Percentiles rank a stretch among this genome's conserved stretches.
Evolutionary conservation across 768 basidiomycete species (phyloP).

Genomic region (Exsudoporus frostii): DNA sequence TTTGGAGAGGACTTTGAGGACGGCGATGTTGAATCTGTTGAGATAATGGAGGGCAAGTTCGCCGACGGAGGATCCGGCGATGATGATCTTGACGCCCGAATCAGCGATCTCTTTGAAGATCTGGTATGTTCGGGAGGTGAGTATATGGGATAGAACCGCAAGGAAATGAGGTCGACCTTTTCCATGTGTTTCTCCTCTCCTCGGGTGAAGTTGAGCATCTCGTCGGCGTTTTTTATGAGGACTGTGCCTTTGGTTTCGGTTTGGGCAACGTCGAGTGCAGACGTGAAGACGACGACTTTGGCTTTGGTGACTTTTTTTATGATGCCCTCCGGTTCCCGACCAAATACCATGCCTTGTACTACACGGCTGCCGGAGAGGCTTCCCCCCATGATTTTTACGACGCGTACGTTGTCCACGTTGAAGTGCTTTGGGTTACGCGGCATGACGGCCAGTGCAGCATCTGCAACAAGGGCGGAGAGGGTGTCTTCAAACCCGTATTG

Average conservation of each 20-base stretch:
- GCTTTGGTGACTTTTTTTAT: conserved; percentile 80
- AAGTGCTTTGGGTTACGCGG: conserved; percentile 84
- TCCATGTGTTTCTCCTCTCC: conserved; percentile 97
- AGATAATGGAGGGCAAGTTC: conserved; percentile 98
- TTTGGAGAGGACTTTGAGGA: conserved; percentile 96
- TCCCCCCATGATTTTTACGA: conserved; percentile 98
- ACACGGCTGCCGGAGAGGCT: conserved; percentile 81
- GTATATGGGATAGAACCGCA: background rate
- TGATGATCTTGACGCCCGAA: conserved; percentile 89
- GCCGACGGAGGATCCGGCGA: conserved; percentile 90
- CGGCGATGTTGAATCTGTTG: conserved; percentile 88
- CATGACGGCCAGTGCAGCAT: conserved; percentile 92
- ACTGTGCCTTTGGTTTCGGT: conserved; percentile 99
- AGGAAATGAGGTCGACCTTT: conserved; percentile 45
- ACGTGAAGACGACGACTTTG: conserved; percentile 96
- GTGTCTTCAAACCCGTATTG: conserved; percentile 93
- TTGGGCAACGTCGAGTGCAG: conserved; percentile 87
- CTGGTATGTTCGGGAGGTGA: conserved; percentile 38
- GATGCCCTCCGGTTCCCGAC: conserved; percentile 88
- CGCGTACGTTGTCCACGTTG: conserved; percentile 97
- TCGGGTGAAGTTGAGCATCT: conserved; percentile 94
- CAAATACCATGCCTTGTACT: conserved; percentile 97
- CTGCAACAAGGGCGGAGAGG: conserved; percentile 81
- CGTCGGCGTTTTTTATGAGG: conserved; percentile 89
- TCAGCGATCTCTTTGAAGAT: conserved; percentile 97